A percentile compares a stretch with the other conserved stretches of the same genome.
Conservation (phyloP, 176 grass and related monocot species). For the Hordeum marinum region DNA sequence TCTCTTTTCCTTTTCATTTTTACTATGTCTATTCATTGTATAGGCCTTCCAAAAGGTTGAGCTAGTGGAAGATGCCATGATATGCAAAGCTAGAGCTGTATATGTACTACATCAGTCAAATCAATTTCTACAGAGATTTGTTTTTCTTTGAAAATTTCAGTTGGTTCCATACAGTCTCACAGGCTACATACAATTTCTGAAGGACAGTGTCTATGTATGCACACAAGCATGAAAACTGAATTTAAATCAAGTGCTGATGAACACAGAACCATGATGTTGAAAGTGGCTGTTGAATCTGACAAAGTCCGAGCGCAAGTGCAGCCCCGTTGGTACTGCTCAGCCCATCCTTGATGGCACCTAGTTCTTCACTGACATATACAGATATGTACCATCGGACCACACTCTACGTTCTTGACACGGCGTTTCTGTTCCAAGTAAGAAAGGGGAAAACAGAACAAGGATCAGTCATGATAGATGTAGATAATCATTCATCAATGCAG, state of each 20-base stretch:
- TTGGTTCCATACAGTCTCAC: not conserved
- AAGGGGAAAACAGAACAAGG: too few species aligned
- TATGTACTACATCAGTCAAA: not conserved
- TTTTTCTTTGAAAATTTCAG: not conserved
- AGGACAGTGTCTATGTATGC: not conserved
- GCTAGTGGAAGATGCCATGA: slow-evolving; percentile 25
- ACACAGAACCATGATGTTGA: not conserved
- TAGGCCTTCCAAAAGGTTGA: not conserved
- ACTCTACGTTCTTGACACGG: too few species aligned
- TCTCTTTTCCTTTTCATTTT: not conserved
- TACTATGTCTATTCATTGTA: not conserved
- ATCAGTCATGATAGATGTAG: too few species aligned
- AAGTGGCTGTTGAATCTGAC: not conserved
- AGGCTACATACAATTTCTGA: not conserved
- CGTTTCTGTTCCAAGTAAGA: too few species aligned
- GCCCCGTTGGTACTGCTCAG: not conserved
- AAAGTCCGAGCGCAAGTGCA: too few species aligned
- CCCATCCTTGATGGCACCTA: not conserved
- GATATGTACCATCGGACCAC: too few species aligned
- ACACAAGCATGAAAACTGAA: not conserved
- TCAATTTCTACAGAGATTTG: not conserved
- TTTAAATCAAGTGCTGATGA: not conserved
- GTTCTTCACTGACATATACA: not conserved
- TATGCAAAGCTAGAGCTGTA: slow-evolving; percentile 11
- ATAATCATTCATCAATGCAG: too few species aligned